Base-by-base conservation (phyloP, 345 rosid genomes). In the Populus pruinosa region DNA sequence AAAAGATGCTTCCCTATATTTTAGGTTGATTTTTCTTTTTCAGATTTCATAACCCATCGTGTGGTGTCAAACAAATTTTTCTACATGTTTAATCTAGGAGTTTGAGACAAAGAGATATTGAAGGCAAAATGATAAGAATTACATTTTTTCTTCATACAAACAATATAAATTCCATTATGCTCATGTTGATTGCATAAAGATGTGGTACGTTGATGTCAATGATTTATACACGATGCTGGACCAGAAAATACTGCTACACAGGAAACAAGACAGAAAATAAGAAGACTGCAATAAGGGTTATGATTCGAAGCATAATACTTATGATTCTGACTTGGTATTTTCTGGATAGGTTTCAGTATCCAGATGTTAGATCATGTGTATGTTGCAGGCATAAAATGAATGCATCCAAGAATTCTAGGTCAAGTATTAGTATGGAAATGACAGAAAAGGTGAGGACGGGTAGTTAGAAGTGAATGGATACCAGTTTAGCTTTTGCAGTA, bases 401-500 rank as follows among this genome's bases (percentile, higher is more conserved):
- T 38, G 56, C 25, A 62, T 41, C 44, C 18, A 8, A 71, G 23
- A 71, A 8, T 31, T 6, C 13, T 49, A n/a, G 69, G 3, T 25
- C 39, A 66, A 7, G 20, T 66, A 29, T 66, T 66, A 33, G 35
- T 5, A 63, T 29, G 5, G 29, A 63, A 63, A n/a, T 29, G 35
- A 66, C 8, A 66, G 35, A 79, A 20, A 50, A 36, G 43, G 38
- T 44, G 21, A 39, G 67, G 71, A 70, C 67, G n/a, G 33, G 36
- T 5, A 36, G 14, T 23, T 3, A 69, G 56, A 59, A 68, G 67
- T 3, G 4, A 71, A 70, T n/a, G n/a, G 67, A 38, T 93, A 93
- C 98, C 97, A 96, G 77, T 88, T 93, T 96, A 71, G 87, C 85
- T 89, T 88, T 87, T 74, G 99, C 99, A 27, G 97, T 88, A 31